These are phyloP conservation scores for Lophiostoma macrostomum DNA, from an alignment of 495 filamentous ascomycete genomes.

Conservation along the genomic window DNA sequence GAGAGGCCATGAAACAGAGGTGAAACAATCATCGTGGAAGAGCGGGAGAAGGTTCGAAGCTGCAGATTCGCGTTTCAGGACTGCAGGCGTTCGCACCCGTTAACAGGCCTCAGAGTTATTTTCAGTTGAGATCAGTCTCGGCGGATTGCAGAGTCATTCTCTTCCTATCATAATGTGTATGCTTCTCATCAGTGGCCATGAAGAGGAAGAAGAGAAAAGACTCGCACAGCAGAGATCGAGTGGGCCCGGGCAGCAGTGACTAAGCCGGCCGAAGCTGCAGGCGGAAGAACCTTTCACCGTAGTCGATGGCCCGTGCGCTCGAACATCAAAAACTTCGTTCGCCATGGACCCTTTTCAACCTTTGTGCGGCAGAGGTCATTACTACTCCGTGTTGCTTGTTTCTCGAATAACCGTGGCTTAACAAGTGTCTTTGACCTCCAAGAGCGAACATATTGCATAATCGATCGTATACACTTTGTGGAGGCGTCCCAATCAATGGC, in stretches of 20 bases:
- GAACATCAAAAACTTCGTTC: constrained; percentile 2
- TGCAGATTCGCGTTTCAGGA: neutral
- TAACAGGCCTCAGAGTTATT: constrained; percentile 45
- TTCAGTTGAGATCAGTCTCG: constrained; percentile 55
- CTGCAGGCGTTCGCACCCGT: neutral
- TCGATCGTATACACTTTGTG: constrained; percentile 35
- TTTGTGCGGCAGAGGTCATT: constrained; percentile 61
- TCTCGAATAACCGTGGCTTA: constrained; percentile 47
- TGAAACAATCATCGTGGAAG: constrained; percentile 12
- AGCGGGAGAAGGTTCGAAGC: constrained; percentile 6
- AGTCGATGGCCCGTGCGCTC: too few species aligned
- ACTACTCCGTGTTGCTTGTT: constrained; percentile 55
- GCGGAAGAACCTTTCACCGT: too few species aligned
- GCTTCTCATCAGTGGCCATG: constrained; percentile 54
- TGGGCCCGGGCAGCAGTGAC: too few species aligned
- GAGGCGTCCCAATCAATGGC: constrained; percentile 25
- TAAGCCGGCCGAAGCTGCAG: too few species aligned
- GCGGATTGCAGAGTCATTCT: constrained; percentile 50
- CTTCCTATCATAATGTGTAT: constrained; percentile 60
- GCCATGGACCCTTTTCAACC: constrained; percentile 41
- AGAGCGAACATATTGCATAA: constrained; percentile 61
- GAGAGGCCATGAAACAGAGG: neutral
- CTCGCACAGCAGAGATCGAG: constrained; percentile 36
- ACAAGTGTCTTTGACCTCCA: constrained; percentile 61
- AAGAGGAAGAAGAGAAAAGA: constrained; percentile 23